Percentiles rank a stretch among this genome's conserved stretches.
Evolutionary conservation across 208 protist species (phyloP).

Genomic region (Trypanosoma rangeli): DNA sequence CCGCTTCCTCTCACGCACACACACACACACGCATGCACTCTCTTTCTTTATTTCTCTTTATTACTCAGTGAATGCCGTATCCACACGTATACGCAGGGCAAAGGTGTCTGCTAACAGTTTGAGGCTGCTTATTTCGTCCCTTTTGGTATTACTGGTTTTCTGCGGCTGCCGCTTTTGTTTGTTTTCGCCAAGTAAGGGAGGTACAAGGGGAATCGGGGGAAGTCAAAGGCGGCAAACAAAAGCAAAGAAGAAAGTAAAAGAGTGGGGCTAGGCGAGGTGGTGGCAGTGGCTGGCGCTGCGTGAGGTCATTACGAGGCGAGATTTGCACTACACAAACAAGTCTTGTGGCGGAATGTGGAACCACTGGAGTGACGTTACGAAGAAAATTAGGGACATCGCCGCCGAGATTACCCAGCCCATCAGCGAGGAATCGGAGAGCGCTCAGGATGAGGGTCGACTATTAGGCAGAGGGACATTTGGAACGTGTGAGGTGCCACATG

Average conservation of each 20-base stretch:
- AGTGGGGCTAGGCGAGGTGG: not conserved
- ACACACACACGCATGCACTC: not conserved
- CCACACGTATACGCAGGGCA: not conserved
- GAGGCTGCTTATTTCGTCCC: slow-evolving; percentile 7
- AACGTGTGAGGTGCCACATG: not conserved
- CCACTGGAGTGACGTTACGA: slow-evolving; percentile 66
- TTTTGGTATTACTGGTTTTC: not conserved
- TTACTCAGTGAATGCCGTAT: slow-evolving; percentile 11
- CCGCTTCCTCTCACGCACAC: too few species aligned
- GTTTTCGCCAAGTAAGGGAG: too few species aligned
- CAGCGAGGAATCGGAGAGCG: slow-evolving; percentile 37
- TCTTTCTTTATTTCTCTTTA: not conserved
- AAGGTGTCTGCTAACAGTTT: not conserved
- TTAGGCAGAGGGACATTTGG: not conserved
- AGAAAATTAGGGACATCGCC: slow-evolving; percentile 73
- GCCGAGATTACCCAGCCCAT: slow-evolving; percentile 68
- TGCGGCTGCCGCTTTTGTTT: too few species aligned
- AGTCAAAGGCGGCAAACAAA: not conserved
- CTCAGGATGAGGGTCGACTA: not conserved
- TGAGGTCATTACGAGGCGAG: not conserved
- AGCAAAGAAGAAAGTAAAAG: slow-evolving; percentile 5
- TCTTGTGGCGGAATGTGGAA: slow-evolving; percentile 14
- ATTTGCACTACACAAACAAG: not conserved
- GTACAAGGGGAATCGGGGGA: not conserved
- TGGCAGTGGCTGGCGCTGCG: not conserved